These are phyloP conservation scores for Umbilicus rupestris DNA, from an alignment of 164 flowering plant species.

Conservation along the genomic window DNA sequence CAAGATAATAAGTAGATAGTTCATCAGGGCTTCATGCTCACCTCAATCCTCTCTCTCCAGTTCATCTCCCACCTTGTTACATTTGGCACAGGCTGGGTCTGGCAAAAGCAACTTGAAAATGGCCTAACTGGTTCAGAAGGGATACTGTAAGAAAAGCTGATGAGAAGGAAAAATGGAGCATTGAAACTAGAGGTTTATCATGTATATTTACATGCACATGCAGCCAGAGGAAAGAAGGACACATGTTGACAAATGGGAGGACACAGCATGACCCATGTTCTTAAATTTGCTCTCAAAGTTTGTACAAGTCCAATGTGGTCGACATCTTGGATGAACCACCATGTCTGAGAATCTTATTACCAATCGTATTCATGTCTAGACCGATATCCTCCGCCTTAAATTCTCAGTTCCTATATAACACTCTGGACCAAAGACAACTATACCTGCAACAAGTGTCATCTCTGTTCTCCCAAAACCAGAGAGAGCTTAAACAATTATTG, in stretches of 20 bases:
- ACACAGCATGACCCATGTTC: slow-evolving; percentile 4
- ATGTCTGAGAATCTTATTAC: slow-evolving; percentile 4
- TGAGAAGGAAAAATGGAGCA: background rate
- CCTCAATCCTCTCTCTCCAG: too few relatives aligned
- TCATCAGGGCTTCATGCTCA: too few relatives aligned
- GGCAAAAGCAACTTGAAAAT: background rate
- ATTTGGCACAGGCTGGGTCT: too few relatives aligned
- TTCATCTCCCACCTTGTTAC: too few relatives aligned
- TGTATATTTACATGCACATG: background rate
- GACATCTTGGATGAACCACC: background rate
- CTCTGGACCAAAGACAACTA: background rate
- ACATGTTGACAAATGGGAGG: slow-evolving; percentile 1
- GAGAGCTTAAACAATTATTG: slow-evolving; percentile 1
- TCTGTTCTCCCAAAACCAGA: background rate
- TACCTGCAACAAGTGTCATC: slow-evolving; percentile 7
- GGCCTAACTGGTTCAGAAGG: background rate
- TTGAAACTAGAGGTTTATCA: background rate
- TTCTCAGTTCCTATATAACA: background rate
- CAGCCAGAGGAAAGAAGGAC: background rate
- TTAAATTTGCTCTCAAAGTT: background rate
- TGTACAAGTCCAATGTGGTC: background rate
- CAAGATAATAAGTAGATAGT: too few relatives aligned
- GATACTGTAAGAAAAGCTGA: background rate
- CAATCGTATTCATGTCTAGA: background rate
- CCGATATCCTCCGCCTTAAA: background rate